phyloP scores from a whole-genome alignment of 805 yeast species.

The Saturnispora silvae region DNA sequence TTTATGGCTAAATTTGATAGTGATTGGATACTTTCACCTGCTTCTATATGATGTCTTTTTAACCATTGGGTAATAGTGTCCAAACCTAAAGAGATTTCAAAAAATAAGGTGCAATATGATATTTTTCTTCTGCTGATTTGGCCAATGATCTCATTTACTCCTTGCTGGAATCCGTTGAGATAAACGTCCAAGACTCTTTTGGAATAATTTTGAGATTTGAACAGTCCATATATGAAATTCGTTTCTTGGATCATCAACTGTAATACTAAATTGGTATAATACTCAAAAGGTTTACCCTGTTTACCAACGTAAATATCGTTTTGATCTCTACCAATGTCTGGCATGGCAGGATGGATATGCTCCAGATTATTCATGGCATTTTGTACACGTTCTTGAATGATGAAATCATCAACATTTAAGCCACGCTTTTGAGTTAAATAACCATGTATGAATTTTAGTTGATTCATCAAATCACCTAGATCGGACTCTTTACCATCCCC shows the following conservation, averaged over 20 bases:
- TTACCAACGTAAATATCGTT: conserved; percentile 24
- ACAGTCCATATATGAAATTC: conserved; percentile 12
- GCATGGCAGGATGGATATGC: conserved; percentile 32
- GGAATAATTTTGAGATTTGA: conserved; percentile 40
- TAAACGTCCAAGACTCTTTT: conserved; percentile 43
- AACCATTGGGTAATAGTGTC: conserved; percentile 7
- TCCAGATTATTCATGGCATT: conserved; percentile 30
- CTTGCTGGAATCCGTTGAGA: conserved; percentile 29
- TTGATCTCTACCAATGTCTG: conserved; percentile 20
- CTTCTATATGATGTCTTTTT: conserved; percentile 10
- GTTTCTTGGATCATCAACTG: conserved; percentile 15
- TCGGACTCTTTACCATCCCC: conserved; percentile 24
- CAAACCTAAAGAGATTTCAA: conserved; percentile 35
- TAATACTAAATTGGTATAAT: conserved; percentile 13
- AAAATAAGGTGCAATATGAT: conserved; percentile 41
- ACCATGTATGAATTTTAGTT: conserved; percentile 31
- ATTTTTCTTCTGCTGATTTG: conserved; percentile 32
- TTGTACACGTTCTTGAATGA: conserved; percentile 33
- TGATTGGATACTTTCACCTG: conserved; percentile 12
- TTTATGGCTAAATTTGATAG: neutral
- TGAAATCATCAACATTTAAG: conserved; percentile 25
- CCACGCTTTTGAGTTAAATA: conserved; percentile 30
- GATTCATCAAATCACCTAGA: conserved; percentile 27
- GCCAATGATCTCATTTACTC: conserved; percentile 29
- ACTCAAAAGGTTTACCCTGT: conserved; percentile 12